Percentiles rank a stretch among this genome's conserved stretches.
Evolutionary conservation across 805 yeast genomes (phyloP).

Genomic region (Yarrowia yakushimensis): DNA sequence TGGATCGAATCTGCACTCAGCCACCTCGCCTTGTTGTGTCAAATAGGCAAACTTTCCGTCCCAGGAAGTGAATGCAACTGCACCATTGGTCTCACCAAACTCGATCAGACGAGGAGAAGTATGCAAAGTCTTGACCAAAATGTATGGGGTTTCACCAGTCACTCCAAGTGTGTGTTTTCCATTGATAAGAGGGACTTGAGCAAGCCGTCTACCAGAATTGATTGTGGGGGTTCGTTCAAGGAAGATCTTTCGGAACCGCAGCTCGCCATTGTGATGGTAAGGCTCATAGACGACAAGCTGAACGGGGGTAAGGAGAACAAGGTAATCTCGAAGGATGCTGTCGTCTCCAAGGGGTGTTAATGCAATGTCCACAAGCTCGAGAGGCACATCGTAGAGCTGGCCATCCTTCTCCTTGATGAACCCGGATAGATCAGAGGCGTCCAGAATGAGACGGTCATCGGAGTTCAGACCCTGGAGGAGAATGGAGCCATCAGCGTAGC

Average conservation of each 20-base stretch:
- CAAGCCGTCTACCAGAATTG: neutral
- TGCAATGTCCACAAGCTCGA: constrained; percentile 10
- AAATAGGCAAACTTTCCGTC: constrained; percentile 13
- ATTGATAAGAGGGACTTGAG: constrained; percentile 11
- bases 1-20: constrained; percentile 51
- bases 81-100: constrained; percentile 11
- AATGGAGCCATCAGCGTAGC: constrained; percentile 17
- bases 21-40: constrained; percentile 4
- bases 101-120: constrained; percentile 21
- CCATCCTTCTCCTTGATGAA: constrained; percentile 11
- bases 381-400: neutral
- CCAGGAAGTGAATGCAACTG: constrained; percentile 1
- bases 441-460: neutral
- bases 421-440: constrained; percentile 9
- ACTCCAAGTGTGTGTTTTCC: constrained; percentile 9
- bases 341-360: constrained; percentile 8
- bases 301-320: neutral
- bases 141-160: constrained; percentile 1
- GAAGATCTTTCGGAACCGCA: constrained; percentile 17
- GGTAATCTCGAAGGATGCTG: neutral
- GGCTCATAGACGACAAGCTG: constrained; percentile 22
- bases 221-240: constrained; percentile 3
- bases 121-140: constrained; percentile 18
- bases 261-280: neutral
- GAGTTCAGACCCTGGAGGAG: neutral